Evolutionary conservation across 129 eudicot species (phyloP), one percentile per base, ranked within the genome.

Genomic region (Smallanthus sonchifolius): DNA sequence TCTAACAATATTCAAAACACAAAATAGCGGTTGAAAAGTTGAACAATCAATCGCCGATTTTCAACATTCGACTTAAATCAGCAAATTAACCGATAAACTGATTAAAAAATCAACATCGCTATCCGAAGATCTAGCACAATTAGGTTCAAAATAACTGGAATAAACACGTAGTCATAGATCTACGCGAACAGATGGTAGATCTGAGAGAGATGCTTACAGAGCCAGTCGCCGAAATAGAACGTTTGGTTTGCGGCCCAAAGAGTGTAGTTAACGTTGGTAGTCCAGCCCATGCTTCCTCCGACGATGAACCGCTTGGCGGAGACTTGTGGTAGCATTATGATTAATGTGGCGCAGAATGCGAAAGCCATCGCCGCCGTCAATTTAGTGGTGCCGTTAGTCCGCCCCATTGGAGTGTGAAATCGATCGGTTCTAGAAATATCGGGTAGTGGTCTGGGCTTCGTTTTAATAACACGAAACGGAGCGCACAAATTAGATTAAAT

Each of bases 141-240:
- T 39, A 55, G 55, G 68, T 42, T 15, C 57, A 76, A 76, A 76
- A 54, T 38, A 44, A 70, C n/a, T 24, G 38, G 20, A 59, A 70
- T 5, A 24, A 61, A 70, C 28, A 15, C 48, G 3, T 17, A 69
- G 24, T 45, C 40, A 15, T 34, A 15, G 72, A 70, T 78, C 77
- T 70, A 61, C 7, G 11, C 1, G 24, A 10, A 77, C n/a, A 16
- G 40, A 14, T 5, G 24, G 20, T 24, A 79, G 83, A 79, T 79
- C 83, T 66, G 78, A 63, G 14, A 34, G 9, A 30, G 7, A 70
- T 10, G 35, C 80, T 68, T 86, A 92, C 97, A 92, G 42, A 92
- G 93, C 97, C 97, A 92, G 30, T 92, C 97, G 62, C 84, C 96
- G 60, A 65, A 10, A 72, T 89, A 80, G 83, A 92, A 89, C 9